These are phyloP conservation scores for Colletotrichum musae DNA, from an alignment of 2,329 filamentous ascomycete species.

Conservation along the genomic window DNA sequence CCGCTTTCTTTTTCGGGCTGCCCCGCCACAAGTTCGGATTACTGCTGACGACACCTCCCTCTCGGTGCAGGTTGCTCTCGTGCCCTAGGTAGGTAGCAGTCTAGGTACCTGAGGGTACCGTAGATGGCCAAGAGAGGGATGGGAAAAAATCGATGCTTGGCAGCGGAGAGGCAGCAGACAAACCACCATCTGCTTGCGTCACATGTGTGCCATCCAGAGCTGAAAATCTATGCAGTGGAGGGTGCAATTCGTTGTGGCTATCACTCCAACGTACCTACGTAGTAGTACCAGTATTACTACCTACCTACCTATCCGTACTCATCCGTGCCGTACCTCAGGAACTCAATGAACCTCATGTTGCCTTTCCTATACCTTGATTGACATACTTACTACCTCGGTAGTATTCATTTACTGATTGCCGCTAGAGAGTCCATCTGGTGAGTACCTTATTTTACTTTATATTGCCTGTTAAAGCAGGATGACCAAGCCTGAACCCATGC, in stretches of 20 bases:
- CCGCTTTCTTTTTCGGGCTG: neutral
- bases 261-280: neutral
- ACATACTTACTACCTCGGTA: no score
- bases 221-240: neutral
- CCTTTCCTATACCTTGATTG: no score
- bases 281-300: no score
- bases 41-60: slow-evolving; percentile 37
- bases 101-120: neutral
- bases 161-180: neutral
- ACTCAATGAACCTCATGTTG: no score
- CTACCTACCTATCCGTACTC: no score
- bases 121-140: neutral
- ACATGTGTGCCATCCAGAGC: slow-evolving; percentile 13
- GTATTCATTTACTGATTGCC: no score
- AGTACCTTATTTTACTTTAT: no score
- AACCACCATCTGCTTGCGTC: slow-evolving; percentile 21
- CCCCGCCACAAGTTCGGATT: slow-evolving; percentile 31
- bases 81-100: slow-evolving; percentile 4
- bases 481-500: no score
- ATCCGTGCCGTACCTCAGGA: no score
- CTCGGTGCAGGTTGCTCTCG: neutral
- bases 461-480: no score
- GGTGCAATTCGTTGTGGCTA: neutral
- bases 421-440: no score
- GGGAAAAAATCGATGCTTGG: slow-evolving; percentile 14